Evolutionary conservation across 305 asterid genomes (phyloP).

Genomic region (Solanum chacoense): DNA sequence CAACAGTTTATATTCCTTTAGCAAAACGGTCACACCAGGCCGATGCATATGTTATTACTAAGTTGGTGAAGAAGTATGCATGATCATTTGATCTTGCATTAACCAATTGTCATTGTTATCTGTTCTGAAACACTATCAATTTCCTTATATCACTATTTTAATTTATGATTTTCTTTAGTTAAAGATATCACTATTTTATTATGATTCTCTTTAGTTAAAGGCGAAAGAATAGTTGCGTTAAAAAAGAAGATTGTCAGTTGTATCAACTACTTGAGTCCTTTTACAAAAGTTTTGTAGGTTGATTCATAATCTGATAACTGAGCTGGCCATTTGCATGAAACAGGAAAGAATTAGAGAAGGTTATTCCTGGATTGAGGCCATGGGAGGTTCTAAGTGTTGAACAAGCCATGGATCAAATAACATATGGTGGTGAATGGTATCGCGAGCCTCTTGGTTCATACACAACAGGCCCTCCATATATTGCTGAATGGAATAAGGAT

Average conservation of each 20-base stretch:
- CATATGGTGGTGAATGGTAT: constrained; percentile 72
- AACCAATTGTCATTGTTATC: neutral
- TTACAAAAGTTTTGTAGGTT: neutral
- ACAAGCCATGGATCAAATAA: constrained; percentile 91
- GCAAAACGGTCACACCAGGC: neutral
- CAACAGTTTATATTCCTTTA: neutral
- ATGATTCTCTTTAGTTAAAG: neutral
- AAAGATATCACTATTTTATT: neutral
- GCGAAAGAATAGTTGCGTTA: neutral
- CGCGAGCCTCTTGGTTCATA: constrained; percentile 79
- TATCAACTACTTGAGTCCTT: neutral
- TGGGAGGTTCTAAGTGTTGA: constrained; percentile 95
- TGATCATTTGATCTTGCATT: neutral
- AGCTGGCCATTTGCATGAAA: constrained; percentile 24
- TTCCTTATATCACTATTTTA: neutral
- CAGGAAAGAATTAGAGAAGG: constrained; percentile 48
- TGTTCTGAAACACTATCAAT: neutral
- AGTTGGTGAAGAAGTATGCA: neutral
- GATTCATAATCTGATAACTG: neutral
- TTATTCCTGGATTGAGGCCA: constrained; percentile 88
- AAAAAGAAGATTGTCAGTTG: neutral
- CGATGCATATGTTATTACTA: neutral
- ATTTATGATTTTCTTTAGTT: neutral
- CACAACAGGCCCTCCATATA: constrained; percentile 90
- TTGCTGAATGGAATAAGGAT: constrained; percentile 48